Conservation (phyloP, 2,329 filamentous ascomycete species). For the Cercospora janseana region DNA sequence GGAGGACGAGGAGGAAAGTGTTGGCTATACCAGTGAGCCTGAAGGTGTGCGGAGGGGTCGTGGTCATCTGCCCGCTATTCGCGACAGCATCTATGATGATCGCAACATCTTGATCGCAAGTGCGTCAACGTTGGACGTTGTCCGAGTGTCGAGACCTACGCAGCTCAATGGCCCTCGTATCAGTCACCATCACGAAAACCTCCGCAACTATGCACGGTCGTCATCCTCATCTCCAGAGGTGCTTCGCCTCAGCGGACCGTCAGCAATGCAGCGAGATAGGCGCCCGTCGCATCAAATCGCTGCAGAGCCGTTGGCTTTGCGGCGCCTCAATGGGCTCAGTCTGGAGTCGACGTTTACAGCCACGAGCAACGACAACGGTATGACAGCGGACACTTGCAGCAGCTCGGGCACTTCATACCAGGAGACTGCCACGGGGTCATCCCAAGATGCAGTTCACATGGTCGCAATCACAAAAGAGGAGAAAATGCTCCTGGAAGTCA, state of each 20-base stretch:
- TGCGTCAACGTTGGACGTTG: constrained; percentile 22
- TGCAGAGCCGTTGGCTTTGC: constrained; percentile 17
- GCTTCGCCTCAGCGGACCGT: constrained; percentile 5
- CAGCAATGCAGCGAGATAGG: constrained; percentile 3
- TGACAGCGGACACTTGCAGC: constrained; percentile 13
- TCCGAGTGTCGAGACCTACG: constrained; percentile 21
- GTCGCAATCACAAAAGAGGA: constrained; percentile 53
- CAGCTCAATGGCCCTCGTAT: constrained; percentile 9
- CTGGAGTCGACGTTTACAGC: constrained; percentile 16
- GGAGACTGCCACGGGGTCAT: constrained; percentile 3
- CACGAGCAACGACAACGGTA: constrained; percentile 8
- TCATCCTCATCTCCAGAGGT: constrained; percentile 16
- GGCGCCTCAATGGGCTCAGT: constrained; percentile 21
- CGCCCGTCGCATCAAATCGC: constrained; percentile 2
- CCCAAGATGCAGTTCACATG: constrained; percentile 25
- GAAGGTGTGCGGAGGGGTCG: constrained; percentile 3
- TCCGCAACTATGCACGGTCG: constrained; percentile 14
- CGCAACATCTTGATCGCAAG: constrained; percentile 22
- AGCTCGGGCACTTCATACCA: constrained; percentile 13
- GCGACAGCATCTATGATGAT: constrained; percentile 27
- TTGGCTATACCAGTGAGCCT: constrained; percentile 9
- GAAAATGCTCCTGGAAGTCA: constrained; percentile 50
- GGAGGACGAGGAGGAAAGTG: constrained; percentile 11
- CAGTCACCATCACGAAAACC: constrained; percentile 11
- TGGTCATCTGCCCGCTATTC: constrained; percentile 20